Percentiles rank a stretch among this genome's conserved stretches.
Evolutionary conservation across 805 yeast genomes (phyloP).

Genomic region (Helenozyma baotianmanensis): DNA sequence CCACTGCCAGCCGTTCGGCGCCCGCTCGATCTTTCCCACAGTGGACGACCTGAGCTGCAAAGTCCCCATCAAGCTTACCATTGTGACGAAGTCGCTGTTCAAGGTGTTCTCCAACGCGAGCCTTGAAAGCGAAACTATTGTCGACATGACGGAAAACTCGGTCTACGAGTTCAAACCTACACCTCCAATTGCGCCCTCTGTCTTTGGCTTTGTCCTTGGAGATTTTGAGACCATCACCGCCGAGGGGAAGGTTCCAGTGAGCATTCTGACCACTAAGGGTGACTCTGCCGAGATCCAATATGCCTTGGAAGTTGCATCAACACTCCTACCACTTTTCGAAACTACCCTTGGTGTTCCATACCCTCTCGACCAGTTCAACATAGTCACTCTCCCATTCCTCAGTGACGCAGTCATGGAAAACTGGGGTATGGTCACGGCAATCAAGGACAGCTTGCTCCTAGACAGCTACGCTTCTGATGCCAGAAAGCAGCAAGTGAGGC

Average conservation of each 20-base stretch:
- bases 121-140: conserved; percentile 16
- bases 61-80: conserved; percentile 44
- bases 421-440: conserved; percentile 63
- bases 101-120: conserved; percentile 50
- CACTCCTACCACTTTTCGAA: conserved; percentile 46
- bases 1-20: conserved; percentile 67
- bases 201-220: conserved; percentile 67
- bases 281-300: conserved; percentile 43
- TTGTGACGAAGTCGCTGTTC: conserved; percentile 43
- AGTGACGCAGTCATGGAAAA: conserved; percentile 81
- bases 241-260: conserved; percentile 34
- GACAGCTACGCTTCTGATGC: conserved; percentile 16
- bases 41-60: conserved; percentile 61
- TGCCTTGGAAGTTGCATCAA: conserved; percentile 45
- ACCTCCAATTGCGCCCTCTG: conserved; percentile 57
- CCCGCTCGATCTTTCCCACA: conserved; percentile 62
- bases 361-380: conserved; percentile 63
- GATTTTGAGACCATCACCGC: conserved; percentile 48
- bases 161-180: conserved; percentile 45
- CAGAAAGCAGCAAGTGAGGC: conserved; percentile 37
- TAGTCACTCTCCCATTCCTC: conserved; percentile 65
- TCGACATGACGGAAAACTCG: conserved; percentile 22
- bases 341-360: conserved; percentile 39
- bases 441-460: conserved; percentile 42
- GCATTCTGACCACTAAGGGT: conserved; percentile 54